Percentiles rank a stretch among this genome's conserved stretches.
Evolutionary conservation across 768 basidiomycete genomes (phyloP).

Genomic region (Auricularia auricula-judae): DNA sequence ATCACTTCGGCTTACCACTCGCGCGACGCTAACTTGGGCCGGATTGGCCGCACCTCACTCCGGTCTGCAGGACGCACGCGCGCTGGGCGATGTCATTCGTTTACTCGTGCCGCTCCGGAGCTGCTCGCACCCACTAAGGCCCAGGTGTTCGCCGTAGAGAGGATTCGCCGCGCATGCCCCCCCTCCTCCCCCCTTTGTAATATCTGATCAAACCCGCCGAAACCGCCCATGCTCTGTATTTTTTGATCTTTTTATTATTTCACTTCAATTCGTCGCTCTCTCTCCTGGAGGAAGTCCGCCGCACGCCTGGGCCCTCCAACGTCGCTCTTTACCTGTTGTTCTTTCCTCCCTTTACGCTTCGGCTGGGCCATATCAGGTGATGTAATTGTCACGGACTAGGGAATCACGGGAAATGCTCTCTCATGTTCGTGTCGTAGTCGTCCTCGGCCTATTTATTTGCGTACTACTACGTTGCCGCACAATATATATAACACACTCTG

Average conservation of each 20-base stretch:
- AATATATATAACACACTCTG: background rate
- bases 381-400: background rate
- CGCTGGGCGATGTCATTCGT: too few relatives aligned
- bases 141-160: constrained; percentile 20
- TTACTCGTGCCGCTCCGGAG: too few relatives aligned
- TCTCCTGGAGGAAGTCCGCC: background rate
- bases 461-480: background rate
- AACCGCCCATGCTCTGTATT: background rate
- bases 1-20: too few relatives aligned
- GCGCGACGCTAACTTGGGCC: too few relatives aligned
- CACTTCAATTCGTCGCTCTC: background rate
- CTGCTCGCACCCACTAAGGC: background rate
- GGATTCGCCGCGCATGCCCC: background rate
- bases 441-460: background rate
- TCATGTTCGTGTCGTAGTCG: background rate
- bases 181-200: background rate
- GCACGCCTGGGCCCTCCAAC: background rate
- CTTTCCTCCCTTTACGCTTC: background rate
- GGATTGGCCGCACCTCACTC: too few relatives aligned
- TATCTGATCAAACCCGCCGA: background rate
- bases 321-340: background rate
- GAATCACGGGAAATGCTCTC: background rate
- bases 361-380: background rate
- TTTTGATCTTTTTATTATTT: background rate
- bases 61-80: too few relatives aligned